A percentile compares a stretch with the other conserved stretches of the same genome.
Conservation (phyloP, 108 stramenopile genomes). For the Skeletonema tropicum region DNA sequence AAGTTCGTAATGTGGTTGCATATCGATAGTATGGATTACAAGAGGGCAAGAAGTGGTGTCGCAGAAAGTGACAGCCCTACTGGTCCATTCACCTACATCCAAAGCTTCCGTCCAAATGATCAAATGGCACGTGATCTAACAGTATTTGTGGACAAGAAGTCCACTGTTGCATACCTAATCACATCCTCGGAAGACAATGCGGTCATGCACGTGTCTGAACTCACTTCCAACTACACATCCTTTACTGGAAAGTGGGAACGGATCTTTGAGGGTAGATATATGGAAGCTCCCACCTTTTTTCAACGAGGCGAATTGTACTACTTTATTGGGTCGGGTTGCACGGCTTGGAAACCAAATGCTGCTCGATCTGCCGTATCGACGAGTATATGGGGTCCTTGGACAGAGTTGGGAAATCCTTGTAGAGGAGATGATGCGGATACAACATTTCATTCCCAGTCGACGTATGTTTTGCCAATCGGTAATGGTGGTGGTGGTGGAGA, state of each 20-base stretch:
- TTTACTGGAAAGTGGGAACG: slow-evolving; percentile 15
- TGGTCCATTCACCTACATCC: slow-evolving; percentile 16
- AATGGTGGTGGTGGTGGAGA: background rate
- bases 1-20: slow-evolving; percentile 41
- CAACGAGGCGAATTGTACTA: slow-evolving; percentile 19
- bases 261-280: slow-evolving; percentile 18
- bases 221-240: slow-evolving; percentile 19
- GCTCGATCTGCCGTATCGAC: slow-evolving; percentile 12
- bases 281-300: slow-evolving; percentile 27
- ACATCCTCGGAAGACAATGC: slow-evolving; percentile 31
- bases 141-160: slow-evolving; percentile 21
- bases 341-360: slow-evolving; percentile 32
- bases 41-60: slow-evolving; percentile 21
- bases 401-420: slow-evolving; percentile 15
- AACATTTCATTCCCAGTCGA: slow-evolving; percentile 22
- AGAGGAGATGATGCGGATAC: slow-evolving; percentile 13
- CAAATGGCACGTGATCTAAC: slow-evolving; percentile 32
- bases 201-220: slow-evolving; percentile 21
- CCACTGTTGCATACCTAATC: slow-evolving; percentile 15
- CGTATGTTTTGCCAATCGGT: slow-evolving; percentile 16
- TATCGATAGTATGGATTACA: slow-evolving; percentile 26
- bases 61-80: slow-evolving; percentile 15
- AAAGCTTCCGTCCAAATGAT: slow-evolving; percentile 22
- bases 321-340: slow-evolving; percentile 35
- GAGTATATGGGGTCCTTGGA: slow-evolving; percentile 19